Evolutionary conservation across 306 rosid genomes (phyloP), one percentile per base, ranked within the genome.

Genomic region (Corylus avellana): DNA sequence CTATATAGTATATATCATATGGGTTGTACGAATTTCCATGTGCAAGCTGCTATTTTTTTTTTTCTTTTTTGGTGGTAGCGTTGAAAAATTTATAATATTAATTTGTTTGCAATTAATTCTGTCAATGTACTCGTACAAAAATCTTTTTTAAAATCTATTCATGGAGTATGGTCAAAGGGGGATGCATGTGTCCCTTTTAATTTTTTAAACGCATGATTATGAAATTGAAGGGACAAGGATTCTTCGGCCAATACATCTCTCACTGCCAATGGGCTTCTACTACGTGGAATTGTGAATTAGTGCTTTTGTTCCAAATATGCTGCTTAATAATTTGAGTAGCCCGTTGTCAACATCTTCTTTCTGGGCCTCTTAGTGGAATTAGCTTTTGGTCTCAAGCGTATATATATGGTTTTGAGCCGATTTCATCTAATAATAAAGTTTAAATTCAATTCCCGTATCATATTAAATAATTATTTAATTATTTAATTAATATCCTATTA

Each of bases 11-110:
- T 0, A 22, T 22, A 73, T 80, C 78, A 76, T 84, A 78, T 82
- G 86, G 84, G 82, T 20, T 58, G 78, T 82, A 77, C 69, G 42
- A 70, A 76, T 67, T 67, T 85, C 81, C 82, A 77, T 83, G 87
- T 81, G 86, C 77, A 76, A 75, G 48, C 13, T 22, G 17, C 20
- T 35, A 69, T 70, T 77, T 79, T 72, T 77, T 39, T 69, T 78
- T 64, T 76, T 22, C 25, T 22, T 22, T 22, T 22, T 22, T 0
- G 67, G 77, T 59, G 78, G 77, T 79, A n/a, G 55, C 79, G 70
- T 56, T 47, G 79, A 61, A 71, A 54, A 29, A 5, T 44, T 29
- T 44, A 71, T 32, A 17, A 62, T 47, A 84, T 22, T 22, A 22
- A 22, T 51, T 25, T 7, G 58, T 74, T 61, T 81, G 44, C 44